Base-by-base conservation (phyloP, 306 rosid genomes). In the Heteromeles arbutifolia region DNA sequence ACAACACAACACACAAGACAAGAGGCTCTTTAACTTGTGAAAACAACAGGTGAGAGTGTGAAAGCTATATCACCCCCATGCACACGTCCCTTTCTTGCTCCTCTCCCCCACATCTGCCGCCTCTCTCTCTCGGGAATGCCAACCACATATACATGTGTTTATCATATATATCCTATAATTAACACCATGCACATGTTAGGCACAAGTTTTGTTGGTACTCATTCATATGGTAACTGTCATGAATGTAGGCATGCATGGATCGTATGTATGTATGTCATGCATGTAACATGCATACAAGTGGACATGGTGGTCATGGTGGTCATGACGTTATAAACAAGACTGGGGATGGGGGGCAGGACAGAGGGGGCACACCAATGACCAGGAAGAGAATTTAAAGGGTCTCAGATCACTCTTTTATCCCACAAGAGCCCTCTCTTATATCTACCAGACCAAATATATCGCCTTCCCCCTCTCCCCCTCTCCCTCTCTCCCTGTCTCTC, bases 71-170 rank as follows among this genome's bases (percentile, higher is more conserved):
- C 96, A 90, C 95, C 86, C 79, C 95, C 98, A 92, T 92, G 95
- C 98, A 92, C 89, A 90, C 90, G 98, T 94, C 98, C 93, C 93
- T 94, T 88, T 94, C 98, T 86, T 52, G 93, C 90, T 91, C 94
- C 96, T 90, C 89, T 87, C 98, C 92, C 98, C 97, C 96, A 91
- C 92, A 91, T 93, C 97, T 93, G 90, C 93, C 97, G 98, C 86
- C 89, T 89, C 84, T 85, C 87, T 78, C 83, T 57, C 78, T 80
- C 76, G 94, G 93, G 87, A 89, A 88, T 50, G 87, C 86, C 85
- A 82, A 84, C 89, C 90, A 66, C 89, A 82, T 72, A 82, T 32
- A 32, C 31, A 15, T 17, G 18, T 29, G 25, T 26, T 72, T 52
- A 69, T 71, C 44, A 43, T 21, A 19, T 67, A 59, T 34, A 75